Base-by-base conservation (phyloP, 805 yeast species). In the Hyphopichia homilentoma region DNA sequence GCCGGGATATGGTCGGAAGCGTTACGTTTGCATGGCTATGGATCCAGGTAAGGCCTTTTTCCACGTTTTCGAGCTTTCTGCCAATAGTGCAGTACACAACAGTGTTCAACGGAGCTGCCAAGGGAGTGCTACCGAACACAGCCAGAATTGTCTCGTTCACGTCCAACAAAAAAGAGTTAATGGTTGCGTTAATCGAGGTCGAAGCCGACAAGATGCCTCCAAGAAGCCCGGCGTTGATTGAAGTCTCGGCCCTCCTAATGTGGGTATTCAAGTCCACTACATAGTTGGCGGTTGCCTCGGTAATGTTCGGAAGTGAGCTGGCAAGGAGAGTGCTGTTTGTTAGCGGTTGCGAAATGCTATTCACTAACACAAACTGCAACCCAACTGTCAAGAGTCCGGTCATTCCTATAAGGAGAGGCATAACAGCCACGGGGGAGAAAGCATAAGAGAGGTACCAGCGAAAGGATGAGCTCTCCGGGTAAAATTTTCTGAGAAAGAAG, bases 41-140 rank as follows among this genome's bases (percentile, higher is more conserved):
- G 2, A 88, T 61, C 97, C 97, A 93, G 2, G 79, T 72, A 34
- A 89, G 57, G 0, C 94, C 97, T 19, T 73, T 50, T 41, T 84
- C 84, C 2, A 87, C 63, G 15, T 71, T 66, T 9, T 66, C 67
- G 5, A 90, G 54, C 47, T 90, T 93, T 30, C 81, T 66, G 12
- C 85, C 90, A 23, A 93, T 65, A 3, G 85, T 75, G 60, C 98
- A 90, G 20, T 80, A 77, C 4, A 89, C 83, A 0, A 87, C 77
- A 0, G 81, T 70, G 18, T 70, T 68, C 28, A 87, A 67, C 0
- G 94, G 84, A 1, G 52, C 52, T 29, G 78, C 74, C 7, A 90
- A 59, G 1, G 83, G 73, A 0, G 97, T 86, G 3, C 69, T 69
- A 4, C 79, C 77, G 57, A 93, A 88, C 0, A 79, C 67, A 6